These are phyloP conservation scores for Alternaria viburni DNA, from an alignment of 2,329 filamentous ascomycete species.

Conservation along the genomic window DNA sequence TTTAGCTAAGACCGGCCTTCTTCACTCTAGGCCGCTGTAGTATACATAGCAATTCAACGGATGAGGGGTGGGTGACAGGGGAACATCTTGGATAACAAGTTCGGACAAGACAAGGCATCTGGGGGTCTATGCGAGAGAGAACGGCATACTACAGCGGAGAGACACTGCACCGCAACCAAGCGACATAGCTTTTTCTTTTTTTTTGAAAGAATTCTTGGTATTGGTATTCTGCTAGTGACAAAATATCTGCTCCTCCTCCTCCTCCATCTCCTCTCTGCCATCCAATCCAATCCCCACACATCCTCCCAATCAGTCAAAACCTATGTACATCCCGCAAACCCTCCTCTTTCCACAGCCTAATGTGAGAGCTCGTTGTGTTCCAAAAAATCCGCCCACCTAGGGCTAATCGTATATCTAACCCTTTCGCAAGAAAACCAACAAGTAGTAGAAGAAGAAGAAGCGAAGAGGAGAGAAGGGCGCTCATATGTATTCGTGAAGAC, in stretches of 20 bases:
- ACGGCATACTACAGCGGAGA: not conserved
- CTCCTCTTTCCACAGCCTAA: not conserved
- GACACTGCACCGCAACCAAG: not conserved
- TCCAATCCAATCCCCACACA: not conserved
- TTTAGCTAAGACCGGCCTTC: not conserved
- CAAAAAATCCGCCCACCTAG: not conserved
- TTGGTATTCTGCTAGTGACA: not conserved
- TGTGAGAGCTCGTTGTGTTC: not conserved
- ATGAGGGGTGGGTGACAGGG: not conserved
- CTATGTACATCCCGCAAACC: not conserved
- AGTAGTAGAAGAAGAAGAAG: not conserved
- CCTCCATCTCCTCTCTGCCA: not conserved
- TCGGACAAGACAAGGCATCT: not conserved
- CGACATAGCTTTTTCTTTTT: not conserved
- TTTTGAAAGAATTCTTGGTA: not conserved
- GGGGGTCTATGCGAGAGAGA: not conserved
- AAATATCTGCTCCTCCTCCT: not conserved
- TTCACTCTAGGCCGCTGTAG: not conserved
- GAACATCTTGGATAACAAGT: not conserved
- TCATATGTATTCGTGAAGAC: not conserved
- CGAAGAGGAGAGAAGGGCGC: not conserved
- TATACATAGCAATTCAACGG: not conserved
- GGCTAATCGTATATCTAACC: not conserved
- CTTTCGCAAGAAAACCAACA: not conserved
- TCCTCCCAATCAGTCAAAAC: not conserved